Evolutionary conservation across 2,329 filamentous ascomycete species (phyloP).

Genomic region (Xylaria sp.): DNA sequence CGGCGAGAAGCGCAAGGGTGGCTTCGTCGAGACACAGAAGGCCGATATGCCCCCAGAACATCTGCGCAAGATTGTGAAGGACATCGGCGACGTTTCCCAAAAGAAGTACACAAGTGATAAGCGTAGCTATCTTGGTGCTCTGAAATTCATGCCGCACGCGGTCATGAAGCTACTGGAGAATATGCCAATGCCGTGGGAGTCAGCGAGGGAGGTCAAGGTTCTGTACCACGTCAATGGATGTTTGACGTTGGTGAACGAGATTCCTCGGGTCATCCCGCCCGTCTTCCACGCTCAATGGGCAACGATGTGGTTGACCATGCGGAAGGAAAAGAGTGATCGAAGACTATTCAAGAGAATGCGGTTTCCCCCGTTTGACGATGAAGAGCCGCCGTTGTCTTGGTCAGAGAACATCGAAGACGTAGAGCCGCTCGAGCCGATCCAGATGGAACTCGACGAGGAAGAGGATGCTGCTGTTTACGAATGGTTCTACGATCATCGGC

Average conservation of each 20-base stretch:
- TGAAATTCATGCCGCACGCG: constrained; percentile 99
- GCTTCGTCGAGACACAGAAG: constrained; percentile 97
- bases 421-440: constrained; percentile 94
- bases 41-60: constrained; percentile 98
- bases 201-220: constrained; percentile 92
- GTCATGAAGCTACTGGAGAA: constrained; percentile 97
- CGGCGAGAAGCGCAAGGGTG: constrained; percentile 93
- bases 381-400: constrained; percentile 96
- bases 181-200: constrained; percentile 99
- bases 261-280: constrained; percentile 93
- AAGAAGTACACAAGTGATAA: constrained; percentile 99
- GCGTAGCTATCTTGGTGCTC: constrained; percentile 91
- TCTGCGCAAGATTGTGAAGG: constrained; percentile 95
- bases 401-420: constrained; percentile 99
- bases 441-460: constrained; percentile 95
- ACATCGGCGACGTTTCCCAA: constrained; percentile 98
- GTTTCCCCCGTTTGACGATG: constrained; percentile 97
- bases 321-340: constrained; percentile 94
- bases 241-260: constrained; percentile 94
- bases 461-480: constrained; percentile 91
- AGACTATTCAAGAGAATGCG: constrained; percentile 98
- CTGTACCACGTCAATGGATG: constrained; percentile 98
- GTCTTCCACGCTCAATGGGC: constrained; percentile 99
- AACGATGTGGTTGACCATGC: constrained; percentile 99
- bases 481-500: constrained; percentile 96